phyloP scores from a whole-genome alignment of 2,329 filamentous ascomycete species.

The Mariannaea sp. region DNA sequence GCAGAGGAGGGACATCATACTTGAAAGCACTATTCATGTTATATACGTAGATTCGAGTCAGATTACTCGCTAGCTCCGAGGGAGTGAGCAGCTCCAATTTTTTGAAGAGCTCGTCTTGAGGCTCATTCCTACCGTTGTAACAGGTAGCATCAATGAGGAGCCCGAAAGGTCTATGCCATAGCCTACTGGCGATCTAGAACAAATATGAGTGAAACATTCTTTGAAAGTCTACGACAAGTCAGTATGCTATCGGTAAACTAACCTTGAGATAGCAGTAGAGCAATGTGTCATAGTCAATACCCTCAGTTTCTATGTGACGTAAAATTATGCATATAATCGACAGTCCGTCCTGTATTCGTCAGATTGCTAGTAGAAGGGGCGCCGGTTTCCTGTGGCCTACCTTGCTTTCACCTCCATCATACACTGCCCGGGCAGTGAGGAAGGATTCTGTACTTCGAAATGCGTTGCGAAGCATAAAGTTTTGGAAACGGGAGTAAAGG shows the following conservation, averaged over 20 bases:
- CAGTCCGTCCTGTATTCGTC: conserved; percentile 60
- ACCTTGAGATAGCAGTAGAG: conserved; percentile 72
- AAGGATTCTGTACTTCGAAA: conserved; percentile 69
- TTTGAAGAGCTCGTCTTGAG: conserved; percentile 67
- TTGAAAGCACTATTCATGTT: conserved; percentile 75
- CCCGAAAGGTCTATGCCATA: conserved; percentile 72
- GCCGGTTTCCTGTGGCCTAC: conserved; percentile 39
- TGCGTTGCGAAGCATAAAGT: conserved; percentile 74
- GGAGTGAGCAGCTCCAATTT: conserved; percentile 67
- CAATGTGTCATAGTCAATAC: conserved; percentile 68
- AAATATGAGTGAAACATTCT: neutral
- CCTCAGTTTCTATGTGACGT: conserved; percentile 68
- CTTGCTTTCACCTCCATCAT: conserved; percentile 73
- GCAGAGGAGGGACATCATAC: conserved; percentile 41
- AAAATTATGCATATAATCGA: conserved; percentile 72
- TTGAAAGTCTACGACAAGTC: neutral
- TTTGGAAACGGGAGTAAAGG: conserved; percentile 70
- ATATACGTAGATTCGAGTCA: conserved; percentile 69
- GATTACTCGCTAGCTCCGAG: conserved; percentile 61
- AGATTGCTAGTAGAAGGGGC: conserved; percentile 6
- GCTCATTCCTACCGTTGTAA: conserved; percentile 69
- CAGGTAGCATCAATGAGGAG: conserved; percentile 72
- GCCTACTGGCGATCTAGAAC: conserved; percentile 67
- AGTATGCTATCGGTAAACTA: conserved; percentile 17
- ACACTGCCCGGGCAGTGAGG: conserved; percentile 67